These are phyloP conservation scores for Ophiosphaerella herpotricha DNA, from an alignment of 2,329 filamentous ascomycete genomes.

Conservation along the genomic window DNA sequence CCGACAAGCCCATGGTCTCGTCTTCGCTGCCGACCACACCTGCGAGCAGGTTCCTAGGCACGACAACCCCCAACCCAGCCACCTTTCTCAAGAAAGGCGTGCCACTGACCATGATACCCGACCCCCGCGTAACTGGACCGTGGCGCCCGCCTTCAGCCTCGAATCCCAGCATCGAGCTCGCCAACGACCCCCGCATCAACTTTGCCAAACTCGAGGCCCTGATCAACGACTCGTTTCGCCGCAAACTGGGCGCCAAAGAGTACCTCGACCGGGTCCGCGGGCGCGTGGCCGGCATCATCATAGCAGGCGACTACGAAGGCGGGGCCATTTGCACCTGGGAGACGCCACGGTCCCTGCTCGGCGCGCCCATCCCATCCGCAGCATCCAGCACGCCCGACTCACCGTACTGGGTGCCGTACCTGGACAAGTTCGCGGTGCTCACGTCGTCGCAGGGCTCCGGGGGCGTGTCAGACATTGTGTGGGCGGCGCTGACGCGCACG, in stretches of 20 bases:
- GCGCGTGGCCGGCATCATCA: slow-evolving; percentile 86
- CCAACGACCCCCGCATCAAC: slow-evolving; percentile 76
- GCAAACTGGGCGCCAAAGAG: slow-evolving; percentile 79
- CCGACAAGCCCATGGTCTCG: slow-evolving; percentile 90
- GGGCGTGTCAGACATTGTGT: slow-evolving; percentile 93
- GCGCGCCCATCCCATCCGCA: not conserved
- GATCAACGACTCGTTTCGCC: slow-evolving; percentile 91
- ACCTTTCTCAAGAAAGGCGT: slow-evolving; percentile 92
- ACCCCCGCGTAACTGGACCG: slow-evolving; percentile 61
- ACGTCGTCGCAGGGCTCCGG: slow-evolving; percentile 86
- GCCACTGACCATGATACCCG: slow-evolving; percentile 81
- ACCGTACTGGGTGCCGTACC: slow-evolving; percentile 74
- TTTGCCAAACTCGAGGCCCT: slow-evolving; percentile 80
- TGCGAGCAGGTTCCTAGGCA: slow-evolving; percentile 32
- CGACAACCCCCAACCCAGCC: slow-evolving; percentile 57
- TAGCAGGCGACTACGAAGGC: slow-evolving; percentile 95
- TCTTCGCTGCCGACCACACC: slow-evolving; percentile 75
- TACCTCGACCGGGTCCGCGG: slow-evolving; percentile 82
- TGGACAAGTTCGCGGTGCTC: slow-evolving; percentile 96
- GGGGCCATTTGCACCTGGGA: slow-evolving; percentile 97
- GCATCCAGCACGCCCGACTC: slow-evolving; percentile 45
- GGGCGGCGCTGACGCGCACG: slow-evolving; percentile 89
- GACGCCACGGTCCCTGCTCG: slow-evolving; percentile 63
- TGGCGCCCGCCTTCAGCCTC: slow-evolving; percentile 72
- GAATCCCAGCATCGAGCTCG: slow-evolving; percentile 67